Evolutionary conservation across 148 eudicot species (phyloP).

Genomic region (Fagopyrum homotropicum): DNA sequence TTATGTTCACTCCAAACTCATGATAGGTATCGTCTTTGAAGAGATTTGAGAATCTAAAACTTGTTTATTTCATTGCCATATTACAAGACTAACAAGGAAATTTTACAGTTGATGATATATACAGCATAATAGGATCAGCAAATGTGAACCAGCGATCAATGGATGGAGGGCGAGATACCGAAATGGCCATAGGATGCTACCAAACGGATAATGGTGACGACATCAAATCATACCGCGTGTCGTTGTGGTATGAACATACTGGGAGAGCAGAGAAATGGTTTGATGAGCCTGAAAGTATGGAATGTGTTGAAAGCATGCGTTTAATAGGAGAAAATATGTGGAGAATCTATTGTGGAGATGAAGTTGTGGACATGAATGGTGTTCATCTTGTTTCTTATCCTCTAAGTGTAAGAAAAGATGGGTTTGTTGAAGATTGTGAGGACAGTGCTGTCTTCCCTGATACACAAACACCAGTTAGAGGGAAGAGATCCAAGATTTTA

Average conservation of each 20-base stretch:
- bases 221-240: slow-evolving; percentile 53
- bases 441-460: slow-evolving; percentile 54
- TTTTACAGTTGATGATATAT: slow-evolving; percentile 74
- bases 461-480: slow-evolving; percentile 56
- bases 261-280: slow-evolving; percentile 47
- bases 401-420: slow-evolving; percentile 40
- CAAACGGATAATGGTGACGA: slow-evolving; percentile 36
- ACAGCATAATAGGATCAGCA: slow-evolving; percentile 82
- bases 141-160: slow-evolving; percentile 89
- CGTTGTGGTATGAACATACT: slow-evolving; percentile 93
- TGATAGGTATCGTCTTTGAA: too few species aligned
- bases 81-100: not conserved
- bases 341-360: slow-evolving; percentile 53
- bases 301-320: slow-evolving; percentile 46
- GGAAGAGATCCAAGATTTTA: slow-evolving; percentile 67
- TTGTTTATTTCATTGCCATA: not conserved
- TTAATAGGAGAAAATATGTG: slow-evolving; percentile 69
- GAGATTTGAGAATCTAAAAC: not conserved
- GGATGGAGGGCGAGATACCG: slow-evolving; percentile 94
- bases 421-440: slow-evolving; percentile 44
- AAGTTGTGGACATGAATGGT: slow-evolving; percentile 75
- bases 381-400: slow-evolving; percentile 81
- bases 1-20: slow-evolving; percentile 90
- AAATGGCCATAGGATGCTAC: slow-evolving; percentile 90
- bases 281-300: slow-evolving; percentile 45